Base-by-base conservation (phyloP, 441 rosid genomes). In the Pelargonium citronellum region DNA sequence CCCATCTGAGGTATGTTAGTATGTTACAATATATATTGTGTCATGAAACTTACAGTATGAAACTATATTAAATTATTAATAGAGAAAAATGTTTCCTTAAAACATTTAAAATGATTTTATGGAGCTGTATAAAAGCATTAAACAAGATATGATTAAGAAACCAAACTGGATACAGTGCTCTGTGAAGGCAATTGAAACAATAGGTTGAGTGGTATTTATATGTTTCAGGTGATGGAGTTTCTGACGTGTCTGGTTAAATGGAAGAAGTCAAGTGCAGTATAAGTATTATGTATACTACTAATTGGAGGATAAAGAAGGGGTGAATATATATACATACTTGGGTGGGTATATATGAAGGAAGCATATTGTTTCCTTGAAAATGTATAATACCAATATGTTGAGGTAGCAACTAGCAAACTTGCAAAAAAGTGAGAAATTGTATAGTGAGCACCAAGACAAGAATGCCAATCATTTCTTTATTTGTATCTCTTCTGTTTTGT, bases 191-290 rank as follows among this genome's bases (percentile, higher is more conserved):
- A 27, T 27, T 27, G 30, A 27, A 27, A 27, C 30, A 27, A 27
- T 27, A 27, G 30, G 3, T 13, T 24, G 58, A 16, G 37, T 8
- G 0, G 1, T 5, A 7, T 34, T 27, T 24, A 39, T 58, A 22
- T 53, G n/a, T 46, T 60, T n/a, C 75, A 94, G 97, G 99, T 94
- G 16, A 87, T 89, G 97, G 91, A 87, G 88, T 89, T 91, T 80
- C 89, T 94, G 53, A 77, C 84, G 55, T 79, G 84, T 46, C 78
- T 91, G 76, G 96, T 84, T 76, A 72, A 9, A 47, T 91, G 94
- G 96, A 89, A 87, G 88, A 79, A 85, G 74, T 79, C 87, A 9
- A 80, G 82, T 67, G 83, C 71, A 68, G 76, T 79, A 64, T 87
- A 74, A 80, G 64, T 72, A 75, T 53, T 53, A 53, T 90, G 12